Evolutionary conservation across 116 monocot species (phyloP).

Genomic region (Cymodocea nodosa): DNA sequence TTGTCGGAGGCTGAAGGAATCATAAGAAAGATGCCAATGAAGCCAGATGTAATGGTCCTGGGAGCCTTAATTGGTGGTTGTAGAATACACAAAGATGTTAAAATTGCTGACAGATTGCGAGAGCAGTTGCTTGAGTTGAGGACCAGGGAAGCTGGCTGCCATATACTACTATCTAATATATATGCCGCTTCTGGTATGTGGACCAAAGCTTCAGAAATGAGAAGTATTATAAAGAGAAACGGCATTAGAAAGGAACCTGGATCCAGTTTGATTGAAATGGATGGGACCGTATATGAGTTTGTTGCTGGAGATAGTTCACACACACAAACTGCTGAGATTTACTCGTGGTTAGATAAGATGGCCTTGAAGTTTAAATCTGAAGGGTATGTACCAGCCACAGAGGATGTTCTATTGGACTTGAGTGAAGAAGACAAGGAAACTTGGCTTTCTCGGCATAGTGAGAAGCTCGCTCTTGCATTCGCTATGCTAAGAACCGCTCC

Average conservation of each 20-base stretch:
- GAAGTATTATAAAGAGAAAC: conserved; percentile 25
- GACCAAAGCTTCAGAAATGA: conserved; percentile 42
- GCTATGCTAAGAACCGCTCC: conserved; percentile 33
- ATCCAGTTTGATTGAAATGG: conserved; percentile 54
- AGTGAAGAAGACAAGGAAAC: conserved; percentile 25
- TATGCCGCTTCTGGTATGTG: conserved; percentile 58
- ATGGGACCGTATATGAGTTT: conserved; percentile 28
- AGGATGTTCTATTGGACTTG: conserved; percentile 15
- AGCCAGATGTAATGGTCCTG: conserved; percentile 51
- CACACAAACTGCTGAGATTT: conserved; percentile 7
- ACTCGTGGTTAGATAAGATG: conserved; percentile 18
- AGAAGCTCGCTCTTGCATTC: conserved; percentile 69
- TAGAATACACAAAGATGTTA: conserved; percentile 34
- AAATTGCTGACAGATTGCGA: conserved; percentile 41
- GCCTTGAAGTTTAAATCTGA: conserved; percentile 6
- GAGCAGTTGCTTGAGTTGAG: conserved; percentile 22
- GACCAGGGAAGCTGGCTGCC: conserved; percentile 35
- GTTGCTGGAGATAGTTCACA: conserved; percentile 21
- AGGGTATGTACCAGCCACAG: conserved; percentile 13
- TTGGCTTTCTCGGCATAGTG: conserved; percentile 35
- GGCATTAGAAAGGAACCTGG: conserved; percentile 48
- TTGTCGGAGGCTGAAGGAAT: conserved; percentile 45
- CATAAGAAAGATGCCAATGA: conserved; percentile 44
- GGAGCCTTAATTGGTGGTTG: conserved; percentile 69
- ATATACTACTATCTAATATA: conserved; percentile 57